Base-by-base conservation (phyloP, 768 basidiomycete species). In the Favolaschia claudopus region DNA sequence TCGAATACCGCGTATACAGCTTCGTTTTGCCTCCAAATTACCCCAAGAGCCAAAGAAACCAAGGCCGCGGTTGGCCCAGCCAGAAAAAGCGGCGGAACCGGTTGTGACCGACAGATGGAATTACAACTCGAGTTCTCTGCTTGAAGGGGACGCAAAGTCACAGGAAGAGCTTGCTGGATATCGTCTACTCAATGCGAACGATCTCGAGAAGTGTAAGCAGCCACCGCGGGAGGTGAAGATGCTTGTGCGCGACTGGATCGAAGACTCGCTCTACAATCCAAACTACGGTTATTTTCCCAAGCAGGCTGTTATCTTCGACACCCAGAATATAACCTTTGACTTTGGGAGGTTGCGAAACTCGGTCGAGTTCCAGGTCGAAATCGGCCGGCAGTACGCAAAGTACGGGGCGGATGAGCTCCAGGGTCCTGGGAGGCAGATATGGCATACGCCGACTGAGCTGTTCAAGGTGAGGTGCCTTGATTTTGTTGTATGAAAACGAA, bases 361-460 rank as follows among this genome's bases (percentile, higher is more conserved):
- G 15, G 78, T 81, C 0, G 86, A 93, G 57, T 98, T 98, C 64
- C 89, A 96, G 70, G 86, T 88, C 51, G 85, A 86, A 62, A 85
- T 98, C n/a, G 89, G 89, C 7, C 75, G 77, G 64, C 83, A 87
- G 63, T 99, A 98, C 70, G 82, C 84, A 43, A 79, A 82, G 20
- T 91, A 93, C 68, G 89, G 89, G 15, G 75, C 77, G 28, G 83
- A 87, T 66, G 81, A 76, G 62, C 76, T 75, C 55, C 80, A 86
- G 33, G 91, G 90, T 10, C 88, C 89, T 20, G 93, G 95, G 7
- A 84, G 86, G 68, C 96, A 99, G 76, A 78, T 99, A 51, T 99
- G 97, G 97, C 97, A 99, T 74, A 99, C 97, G 2, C 97, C 97
- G 1, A 96, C 95, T 0, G 97, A 99, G 70, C 75, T 99, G 28